Evolutionary conservation across 2,329 filamentous ascomycete genomes (phyloP).

Genomic region (Alternaria triticina): DNA sequence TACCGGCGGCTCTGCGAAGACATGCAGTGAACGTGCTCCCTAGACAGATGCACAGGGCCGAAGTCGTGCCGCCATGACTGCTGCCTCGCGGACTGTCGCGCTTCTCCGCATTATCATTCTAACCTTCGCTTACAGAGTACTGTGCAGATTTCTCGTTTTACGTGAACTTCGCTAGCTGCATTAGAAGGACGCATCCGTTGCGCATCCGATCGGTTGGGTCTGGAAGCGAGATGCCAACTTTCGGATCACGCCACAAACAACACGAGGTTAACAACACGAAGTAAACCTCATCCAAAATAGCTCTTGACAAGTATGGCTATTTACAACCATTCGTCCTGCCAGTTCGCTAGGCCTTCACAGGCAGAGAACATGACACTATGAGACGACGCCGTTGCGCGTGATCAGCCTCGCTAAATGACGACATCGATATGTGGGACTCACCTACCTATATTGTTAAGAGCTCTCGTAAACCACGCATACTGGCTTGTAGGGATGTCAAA

Average conservation of each 20-base stretch:
- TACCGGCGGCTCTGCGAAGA: constrained; percentile 26
- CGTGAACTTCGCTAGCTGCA: not conserved
- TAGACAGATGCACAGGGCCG: not conserved
- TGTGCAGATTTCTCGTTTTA: not conserved
- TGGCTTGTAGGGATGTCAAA: not conserved
- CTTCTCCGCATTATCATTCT: not conserved
- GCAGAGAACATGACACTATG: not conserved
- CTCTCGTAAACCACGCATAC: not conserved
- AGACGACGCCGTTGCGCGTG: not conserved
- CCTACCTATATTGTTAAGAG: not conserved
- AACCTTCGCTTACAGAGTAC: not conserved
- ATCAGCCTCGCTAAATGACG: not conserved
- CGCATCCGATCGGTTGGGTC: not conserved
- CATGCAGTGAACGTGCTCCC: not conserved
- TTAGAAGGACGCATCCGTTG: not conserved
- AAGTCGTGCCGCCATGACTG: not conserved
- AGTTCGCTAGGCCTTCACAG: not conserved
- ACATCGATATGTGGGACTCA: not conserved
- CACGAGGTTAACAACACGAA: too few relatives aligned
- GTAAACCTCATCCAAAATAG: not conserved
- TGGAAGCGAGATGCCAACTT: not conserved
- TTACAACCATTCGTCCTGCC: not conserved
- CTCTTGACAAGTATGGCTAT: not conserved
- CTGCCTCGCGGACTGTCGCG: not conserved
- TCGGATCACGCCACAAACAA: not conserved